Base-by-base conservation (phyloP, 2,329 filamentous ascomycete species). In the Phyllosticta ampelicida region DNA sequence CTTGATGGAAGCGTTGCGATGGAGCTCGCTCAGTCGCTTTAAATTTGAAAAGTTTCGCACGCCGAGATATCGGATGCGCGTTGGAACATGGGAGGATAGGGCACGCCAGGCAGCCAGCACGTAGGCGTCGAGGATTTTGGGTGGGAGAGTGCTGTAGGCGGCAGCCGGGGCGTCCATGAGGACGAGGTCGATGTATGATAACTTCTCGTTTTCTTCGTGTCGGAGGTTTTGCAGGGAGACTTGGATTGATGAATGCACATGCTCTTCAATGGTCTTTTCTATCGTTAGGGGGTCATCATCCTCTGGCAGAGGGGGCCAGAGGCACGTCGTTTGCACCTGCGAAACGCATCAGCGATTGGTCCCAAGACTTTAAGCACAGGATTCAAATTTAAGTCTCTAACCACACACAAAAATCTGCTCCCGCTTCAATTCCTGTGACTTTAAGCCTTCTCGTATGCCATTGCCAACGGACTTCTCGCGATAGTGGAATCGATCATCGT, bases 301-400 rank as follows among this genome's bases (percentile, higher is more conserved):
- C 85, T 81, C 68, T 91, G 87, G 21, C 82, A 84, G 13, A 16
- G 71, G 71, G 4, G 82, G 70, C 0, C 85, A 78, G 1, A 86
- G 89, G 74, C 86, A 94, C 70, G 92, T 94, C n/a, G 89, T 91
- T 78, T 95, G 89, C 51, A 91, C 77, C 82, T 86, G 19, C 23
- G 54, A 28, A 20, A 48, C 28, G 26, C 49, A 56, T 56, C 51
- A 48, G 23, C 20, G 8, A 8, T 28, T 48, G 49, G 53, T 48
- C 50, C 19, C 13, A 26, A 3, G 13, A 51, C 18, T 36, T 29
- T 56, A 26, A 26, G 23, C 3, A 8, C 3, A 26, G 8, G 8
- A 26, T 26, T 26, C n/a, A n/a, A n/a, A 26, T 26, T 26, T 26
- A 26, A 8, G 8, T 44, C 51, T 56, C 51, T 29, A 20, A 56